A percentile compares a stretch with the other conserved stretches of the same genome.
Conservation (phyloP, 345 rosid species). For the Boechera stricta region DNA sequence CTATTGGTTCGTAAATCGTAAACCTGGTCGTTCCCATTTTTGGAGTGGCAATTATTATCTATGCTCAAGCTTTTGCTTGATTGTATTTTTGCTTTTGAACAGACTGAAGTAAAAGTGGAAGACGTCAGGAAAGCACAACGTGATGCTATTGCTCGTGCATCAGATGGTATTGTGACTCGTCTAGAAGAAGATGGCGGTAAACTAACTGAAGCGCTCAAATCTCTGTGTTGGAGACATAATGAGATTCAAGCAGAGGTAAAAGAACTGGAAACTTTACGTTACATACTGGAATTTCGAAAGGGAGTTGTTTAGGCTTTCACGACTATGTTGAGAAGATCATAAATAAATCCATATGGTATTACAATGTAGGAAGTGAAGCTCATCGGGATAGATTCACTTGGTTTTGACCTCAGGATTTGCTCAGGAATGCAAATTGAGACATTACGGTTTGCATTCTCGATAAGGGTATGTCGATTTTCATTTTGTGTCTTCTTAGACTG, state of each 20-base stretch:
- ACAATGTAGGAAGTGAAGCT: slow-evolving; percentile 72
- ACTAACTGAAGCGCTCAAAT: slow-evolving; percentile 66
- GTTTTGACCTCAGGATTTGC: slow-evolving; percentile 84
- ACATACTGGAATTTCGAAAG: background rate
- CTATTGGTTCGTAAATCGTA: background rate
- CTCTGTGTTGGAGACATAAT: slow-evolving; percentile 84
- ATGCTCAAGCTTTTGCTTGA: slow-evolving; percentile 34
- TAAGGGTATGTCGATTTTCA: slow-evolving; percentile 54
- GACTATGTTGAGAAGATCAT: background rate
- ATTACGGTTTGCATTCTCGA: slow-evolving; percentile 67
- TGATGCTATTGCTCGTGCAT: slow-evolving; percentile 74
- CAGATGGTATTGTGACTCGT: slow-evolving; percentile 62
- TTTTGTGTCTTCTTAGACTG: slow-evolving; percentile 2
- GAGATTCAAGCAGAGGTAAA: slow-evolving; percentile 89
- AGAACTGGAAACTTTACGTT: background rate
- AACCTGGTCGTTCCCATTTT: background rate
- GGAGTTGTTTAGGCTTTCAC: slow-evolving; percentile 2
- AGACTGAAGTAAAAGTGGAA: slow-evolving; percentile 74
- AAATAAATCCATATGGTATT: background rate
- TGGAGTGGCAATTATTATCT: background rate
- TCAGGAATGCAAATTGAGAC: slow-evolving; percentile 85
- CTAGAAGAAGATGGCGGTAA: slow-evolving; percentile 71
- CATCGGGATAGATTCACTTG: slow-evolving; percentile 73
- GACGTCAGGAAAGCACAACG: slow-evolving; percentile 72
- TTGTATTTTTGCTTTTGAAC: slow-evolving; percentile 36